phyloP scores from a whole-genome alignment of 306 rosid species.

The Betula pendula region DNA sequence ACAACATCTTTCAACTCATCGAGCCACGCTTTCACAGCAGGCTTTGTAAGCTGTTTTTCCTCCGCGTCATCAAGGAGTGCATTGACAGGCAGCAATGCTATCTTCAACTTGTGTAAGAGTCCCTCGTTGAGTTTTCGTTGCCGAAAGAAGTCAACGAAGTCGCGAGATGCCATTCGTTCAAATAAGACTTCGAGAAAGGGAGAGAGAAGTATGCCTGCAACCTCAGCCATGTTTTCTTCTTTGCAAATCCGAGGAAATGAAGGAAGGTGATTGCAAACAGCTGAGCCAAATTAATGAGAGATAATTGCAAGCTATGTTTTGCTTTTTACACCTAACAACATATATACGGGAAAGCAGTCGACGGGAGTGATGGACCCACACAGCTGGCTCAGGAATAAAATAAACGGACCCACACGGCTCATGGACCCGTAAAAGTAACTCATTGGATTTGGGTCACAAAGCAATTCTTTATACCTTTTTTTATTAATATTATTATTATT shows the following conservation, averaged over 20 bases:
- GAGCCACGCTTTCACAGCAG: neutral
- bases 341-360: no score
- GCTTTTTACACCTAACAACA: no score
- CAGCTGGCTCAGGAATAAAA: no score
- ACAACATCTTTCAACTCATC: neutral
- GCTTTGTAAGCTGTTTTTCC: neutral
- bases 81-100: neutral
- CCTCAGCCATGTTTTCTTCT: neutral
- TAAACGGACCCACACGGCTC: no score
- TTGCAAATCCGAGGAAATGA: neutral
- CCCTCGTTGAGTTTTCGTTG: neutral
- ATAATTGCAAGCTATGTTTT: neutral
- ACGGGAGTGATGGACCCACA: no score
- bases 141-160: neutral
- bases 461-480: no score
- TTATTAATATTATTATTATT: no score
- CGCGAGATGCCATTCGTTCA: neutral
- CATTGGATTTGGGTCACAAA: no score
- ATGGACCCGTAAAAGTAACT: no score
- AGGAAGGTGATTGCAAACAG: neutral
- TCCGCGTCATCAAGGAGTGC: constrained; percentile 1
- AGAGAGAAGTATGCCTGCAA: neutral
- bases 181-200: neutral
- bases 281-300: no score
- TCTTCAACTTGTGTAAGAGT: neutral